Conservation (phyloP, 1,139 yeast genomes). For the Yamadazyma dendronema region DNA sequence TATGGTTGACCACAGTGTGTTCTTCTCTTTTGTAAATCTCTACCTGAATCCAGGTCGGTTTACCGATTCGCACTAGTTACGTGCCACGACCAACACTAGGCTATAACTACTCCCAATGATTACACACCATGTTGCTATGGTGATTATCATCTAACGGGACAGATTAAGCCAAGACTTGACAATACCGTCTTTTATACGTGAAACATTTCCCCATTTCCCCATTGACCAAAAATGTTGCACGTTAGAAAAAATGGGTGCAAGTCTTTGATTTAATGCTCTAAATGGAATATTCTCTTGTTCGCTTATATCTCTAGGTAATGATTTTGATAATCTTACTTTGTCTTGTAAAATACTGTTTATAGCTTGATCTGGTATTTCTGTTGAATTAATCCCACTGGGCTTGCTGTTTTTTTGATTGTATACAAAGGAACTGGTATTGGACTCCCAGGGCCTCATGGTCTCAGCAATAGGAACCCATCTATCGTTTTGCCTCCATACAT, state of each 20-base stretch:
- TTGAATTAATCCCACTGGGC: slow-evolving; percentile 7
- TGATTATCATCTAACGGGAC: too few species aligned
- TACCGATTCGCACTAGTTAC: too few species aligned
- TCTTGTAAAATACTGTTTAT: slow-evolving; percentile 13
- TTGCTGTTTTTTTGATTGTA: background rate
- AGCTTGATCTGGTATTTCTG: background rate
- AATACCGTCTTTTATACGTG: slow-evolving; percentile 50
- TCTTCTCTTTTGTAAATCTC: too few species aligned
- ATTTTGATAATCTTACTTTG: slow-evolving; percentile 11
- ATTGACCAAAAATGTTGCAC: slow-evolving; percentile 63
- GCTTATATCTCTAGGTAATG: slow-evolving; percentile 28
- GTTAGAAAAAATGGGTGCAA: slow-evolving; percentile 49
- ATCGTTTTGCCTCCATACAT: slow-evolving; percentile 45
- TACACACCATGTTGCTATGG: too few species aligned
- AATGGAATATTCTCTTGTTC: slow-evolving; percentile 24
- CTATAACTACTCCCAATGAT: too few species aligned
- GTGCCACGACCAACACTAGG: too few species aligned
- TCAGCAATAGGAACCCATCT: slow-evolving; percentile 58
- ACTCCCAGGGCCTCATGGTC: slow-evolving; percentile 64
- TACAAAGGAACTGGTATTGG: slow-evolving; percentile 2
- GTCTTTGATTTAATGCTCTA: slow-evolving; percentile 23
- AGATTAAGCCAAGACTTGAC: slow-evolving; percentile 35
- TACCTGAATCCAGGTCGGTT: too few species aligned
- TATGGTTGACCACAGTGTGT: background rate
- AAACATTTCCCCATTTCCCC: slow-evolving; percentile 58